Base-by-base conservation (phyloP, 2,329 filamentous ascomycete species). In the Phyllosticta paracitricarpa region DNA sequence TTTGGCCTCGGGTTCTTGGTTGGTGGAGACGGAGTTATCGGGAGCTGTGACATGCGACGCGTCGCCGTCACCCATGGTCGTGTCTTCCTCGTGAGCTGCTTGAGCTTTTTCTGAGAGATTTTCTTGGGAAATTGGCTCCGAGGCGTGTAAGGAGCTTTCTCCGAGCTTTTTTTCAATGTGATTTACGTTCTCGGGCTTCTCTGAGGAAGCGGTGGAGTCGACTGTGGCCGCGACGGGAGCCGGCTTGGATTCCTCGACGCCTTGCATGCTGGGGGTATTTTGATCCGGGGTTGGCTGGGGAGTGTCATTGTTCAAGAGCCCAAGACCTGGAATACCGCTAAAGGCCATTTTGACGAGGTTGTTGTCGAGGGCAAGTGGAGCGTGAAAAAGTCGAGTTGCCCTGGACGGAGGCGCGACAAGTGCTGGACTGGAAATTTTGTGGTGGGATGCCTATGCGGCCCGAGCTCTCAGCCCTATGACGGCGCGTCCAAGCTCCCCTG, bases 131-230 rank as follows among this genome's bases (percentile, higher is more conserved):
- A 71, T 66, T 61, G 66, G 64, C 17, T 69, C 71, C 9, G 66
- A 65, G 57, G 72, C 69, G 51, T 69, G 71, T 54, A 73, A 62
- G 64, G 73, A 71, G 65, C 70, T 71, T 56, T 73, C 71, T 56
- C 70, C 71, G 56, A 66, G 63, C 54, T 65, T 66, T 25, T 68
- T 68, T 26, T 62, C 66, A 56, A 66, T 62, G 35, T 51, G 61
- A 51, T 63, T 55, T 3, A 58, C 40, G 19, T 53, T 33, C 10
- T 53, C 57, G 24, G 54, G n/a, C 8, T 28, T 22, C 3, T 48
- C 12, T 24, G 26, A 7, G 28, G 5, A 7, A 35, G 51, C 40
- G 6, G 61, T 10, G 17, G 54, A n/a, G 51, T 59, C 51, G 57
- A 22, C 22, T 7, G 52, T 25, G 17, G 52, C 62, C 58, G 63